Base-by-base conservation (phyloP, 495 filamentous ascomycete genomes). In the Delitschia confertaspora region DNA sequence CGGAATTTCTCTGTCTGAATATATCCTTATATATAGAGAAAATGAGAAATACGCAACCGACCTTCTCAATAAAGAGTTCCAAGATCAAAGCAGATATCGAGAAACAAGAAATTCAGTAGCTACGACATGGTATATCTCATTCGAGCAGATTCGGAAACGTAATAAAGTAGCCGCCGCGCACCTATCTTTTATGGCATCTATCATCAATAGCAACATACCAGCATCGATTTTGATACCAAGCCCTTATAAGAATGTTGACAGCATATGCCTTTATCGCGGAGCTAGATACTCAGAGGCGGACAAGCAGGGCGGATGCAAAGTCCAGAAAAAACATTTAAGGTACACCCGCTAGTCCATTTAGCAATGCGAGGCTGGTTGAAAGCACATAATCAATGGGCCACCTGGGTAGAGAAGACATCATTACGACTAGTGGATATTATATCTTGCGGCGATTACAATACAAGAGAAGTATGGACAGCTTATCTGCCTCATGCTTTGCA, bases 261-360 rank as follows among this genome's bases (percentile, higher is more conserved):
- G 20, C n/a, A n/a, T n/a, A n/a, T n/a, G n/a, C n/a, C n/a, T n/a
- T n/a, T n/a, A n/a, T n/a, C n/a, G n/a, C n/a, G n/a, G n/a, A n/a
- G n/a, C n/a, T n/a, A n/a, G n/a, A 33, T 11, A 14, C 18, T 33
- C 5, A 13, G 18, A 34, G 18, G 13, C 32, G 18, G 13, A 14
- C 32, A 13, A 29, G 26, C 7, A 7, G n/a, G 26, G 7, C 26
- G 26, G 7, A 29, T n/a, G n/a, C n/a, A 38, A n/a, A 22, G 31
- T 6, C 26, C 10, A 10, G 20, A 29, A 13, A 18, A 42, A 18
- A 9, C 27, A 25, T 37, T 49, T 13, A 13, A 17, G 33, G 43
- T 49, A 39, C 46, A 49, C 39, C 24, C 32, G 13, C 32, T 49
- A 2, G 46, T 49, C 14, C 38, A 43, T 18, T 18, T 43, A n/a